Evolutionary conservation across 1,139 yeast species (phyloP), one percentile per base, ranked within the genome.

Genomic region (Debaryomyces sp.): DNA sequence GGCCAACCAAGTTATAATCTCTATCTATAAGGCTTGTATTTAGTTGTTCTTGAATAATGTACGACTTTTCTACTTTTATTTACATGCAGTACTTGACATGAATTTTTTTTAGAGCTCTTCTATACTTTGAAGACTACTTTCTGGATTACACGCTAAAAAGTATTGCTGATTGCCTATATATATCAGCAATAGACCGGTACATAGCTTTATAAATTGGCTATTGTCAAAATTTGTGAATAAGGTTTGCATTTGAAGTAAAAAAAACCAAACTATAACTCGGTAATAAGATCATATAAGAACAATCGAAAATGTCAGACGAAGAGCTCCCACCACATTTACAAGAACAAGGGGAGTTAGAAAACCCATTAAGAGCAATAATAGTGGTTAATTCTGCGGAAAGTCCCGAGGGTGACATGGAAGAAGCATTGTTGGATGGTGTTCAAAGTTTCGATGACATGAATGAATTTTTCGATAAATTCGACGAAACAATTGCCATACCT

Each of bases 381-480:
- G 75, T 76, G 49, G 65, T 73, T 30, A 73, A 75, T 58, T 60
- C 73, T n/a, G 66, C 67, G 5, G 55, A 47, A 3, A 53, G 51
- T 10, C 70, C 75, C 1, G 79, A 77, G 37, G 82, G 82, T 9
- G 82, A 80, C 37, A 68, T 83, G 73, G 84, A 82, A 51, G 84
- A 79, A 52, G 64, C 81, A 39, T 58, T 76, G 36, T 62, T 81
- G 53, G 78, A 73, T 50, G 66, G 66, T 29, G 70, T 81, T 37
- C 77, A 73, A 55, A 75, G 77, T 17, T 72, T 78, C 57, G 77
- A 72, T 23, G 77, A 73, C 43, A 75, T 84, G 60, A 84, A 85
- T 58, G 65, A 61, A 29, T 84, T 85, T 67, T 85, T 85, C 59
- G 88, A 85, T 59, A 67, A 66, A 44, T 85, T 85, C 58, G 90